Base-by-base conservation (phyloP, 2,329 filamentous ascomycete genomes). In the Neonectria neomacrospora region DNA sequence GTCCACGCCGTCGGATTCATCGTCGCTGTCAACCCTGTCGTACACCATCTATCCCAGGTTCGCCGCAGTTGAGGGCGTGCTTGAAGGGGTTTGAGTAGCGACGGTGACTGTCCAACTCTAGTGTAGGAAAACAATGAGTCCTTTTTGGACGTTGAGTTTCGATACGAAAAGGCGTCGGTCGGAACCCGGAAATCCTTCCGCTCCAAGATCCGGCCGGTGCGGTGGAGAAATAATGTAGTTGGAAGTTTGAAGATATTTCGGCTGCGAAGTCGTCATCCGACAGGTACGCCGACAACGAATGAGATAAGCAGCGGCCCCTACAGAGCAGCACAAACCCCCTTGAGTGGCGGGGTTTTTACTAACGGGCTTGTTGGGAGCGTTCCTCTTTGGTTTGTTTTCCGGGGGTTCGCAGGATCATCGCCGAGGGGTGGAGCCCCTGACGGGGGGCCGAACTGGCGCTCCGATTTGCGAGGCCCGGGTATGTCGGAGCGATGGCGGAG, bases 31-130 rank as follows among this genome's bases (percentile, higher is more conserved):
- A 7, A 54, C 28, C 37, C 44, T 65, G 34, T 64, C 65, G 58
- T 66, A 51, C 54, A 64, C 70, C 71, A 73, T 73, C 58, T 66
- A 71, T 63, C 53, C 55, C 56, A 53, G 28, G 54, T 41, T 39
- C n/a, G 20, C 9, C 41, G 10, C 20, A 52, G 48, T 51, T 10
- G 32, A 42, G 26, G 42, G 58, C 51, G 51, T 16, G 23, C 22
- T 55, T 32, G 22, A 41, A 8, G n/a, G 5, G n/a, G 23, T 9
- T 3, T 18, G 22, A 30, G 23, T 2, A 23, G 32, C 11, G n/a
- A 28, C 12, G 28, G n/a, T 14, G 16, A 18, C 10, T n/a, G 3
- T 30, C 12, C 14, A 16, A 12, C n/a, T 34, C 12, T 5, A 9
- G 1, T n/a, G 28, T 11, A 50, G 8, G 5, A 32, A 2, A 5